phyloP scores from a whole-genome alignment of 2,329 filamentous ascomycete species.

The Aaosphaeria arxii region DNA sequence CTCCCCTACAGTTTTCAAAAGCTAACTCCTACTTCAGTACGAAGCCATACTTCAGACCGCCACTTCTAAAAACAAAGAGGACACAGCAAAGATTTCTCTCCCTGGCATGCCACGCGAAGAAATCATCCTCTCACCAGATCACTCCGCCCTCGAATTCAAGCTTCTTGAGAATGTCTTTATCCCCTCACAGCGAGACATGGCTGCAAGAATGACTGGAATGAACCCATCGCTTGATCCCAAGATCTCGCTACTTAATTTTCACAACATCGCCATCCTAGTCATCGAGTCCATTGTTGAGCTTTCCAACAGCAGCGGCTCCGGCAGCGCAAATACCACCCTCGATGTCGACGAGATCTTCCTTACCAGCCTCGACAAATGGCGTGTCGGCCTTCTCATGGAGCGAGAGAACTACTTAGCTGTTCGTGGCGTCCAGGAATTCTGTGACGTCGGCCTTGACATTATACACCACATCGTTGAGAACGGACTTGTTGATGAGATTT shows the following conservation, averaged over 20 bases:
- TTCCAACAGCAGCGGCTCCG: background rate
- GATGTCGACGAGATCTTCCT: slow-evolving; percentile 33
- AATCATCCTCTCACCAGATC: slow-evolving; percentile 23
- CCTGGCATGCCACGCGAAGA: slow-evolving; percentile 35
- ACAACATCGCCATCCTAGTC: slow-evolving; percentile 29
- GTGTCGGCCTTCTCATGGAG: slow-evolving; percentile 13
- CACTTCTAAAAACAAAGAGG: slow-evolving; percentile 5
- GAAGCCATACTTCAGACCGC: slow-evolving; percentile 2
- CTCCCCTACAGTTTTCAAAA: too few relatives aligned
- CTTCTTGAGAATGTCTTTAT: slow-evolving; percentile 29
- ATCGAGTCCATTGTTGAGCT: slow-evolving; percentile 18
- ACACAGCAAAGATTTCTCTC: slow-evolving; percentile 32
- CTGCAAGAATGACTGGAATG: background rate
- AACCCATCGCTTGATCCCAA: slow-evolving; percentile 17
- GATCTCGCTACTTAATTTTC: slow-evolving; percentile 29
- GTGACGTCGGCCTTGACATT: slow-evolving; percentile 27
- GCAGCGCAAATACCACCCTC: background rate
- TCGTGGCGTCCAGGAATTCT: slow-evolving; percentile 30
- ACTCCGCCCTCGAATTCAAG: slow-evolving; percentile 18
- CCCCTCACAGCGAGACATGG: slow-evolving; percentile 17
- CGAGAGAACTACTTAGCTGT: slow-evolving; percentile 13
- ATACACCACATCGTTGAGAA: slow-evolving; percentile 28
- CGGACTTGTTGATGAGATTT: slow-evolving; percentile 9
- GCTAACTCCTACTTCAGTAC: background rate
- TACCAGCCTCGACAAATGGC: slow-evolving; percentile 27